Evolutionary conservation across 2,329 filamentous ascomycete genomes (phyloP).

Genomic region (Penicillium psychrosexuale): DNA sequence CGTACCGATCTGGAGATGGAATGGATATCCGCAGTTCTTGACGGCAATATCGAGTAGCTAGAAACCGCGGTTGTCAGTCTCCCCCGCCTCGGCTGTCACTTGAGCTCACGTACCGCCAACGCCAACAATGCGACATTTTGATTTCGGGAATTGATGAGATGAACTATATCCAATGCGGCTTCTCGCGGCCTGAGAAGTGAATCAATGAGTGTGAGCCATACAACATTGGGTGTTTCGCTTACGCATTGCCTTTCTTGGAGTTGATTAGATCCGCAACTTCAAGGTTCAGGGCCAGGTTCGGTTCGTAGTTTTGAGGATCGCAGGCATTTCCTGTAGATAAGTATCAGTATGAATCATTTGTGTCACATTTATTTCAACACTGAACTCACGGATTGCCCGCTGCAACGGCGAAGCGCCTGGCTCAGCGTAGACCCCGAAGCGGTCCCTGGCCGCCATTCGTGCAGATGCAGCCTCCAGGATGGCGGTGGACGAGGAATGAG

Average conservation of each 20-base stretch:
- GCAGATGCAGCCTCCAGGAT: slow-evolving; percentile 91
- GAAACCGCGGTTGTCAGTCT: slow-evolving; percentile 12
- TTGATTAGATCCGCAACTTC: slow-evolving; percentile 97
- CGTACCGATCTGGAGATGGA: slow-evolving; percentile 96
- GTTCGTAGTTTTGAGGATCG: slow-evolving; percentile 96
- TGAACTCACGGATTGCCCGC: slow-evolving; percentile 73
- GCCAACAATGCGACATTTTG: slow-evolving; percentile 90
- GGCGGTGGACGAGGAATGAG: slow-evolving; percentile 24
- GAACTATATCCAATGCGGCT: slow-evolving; percentile 87
- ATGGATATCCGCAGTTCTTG: slow-evolving; percentile 99
- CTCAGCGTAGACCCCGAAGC: slow-evolving; percentile 78
- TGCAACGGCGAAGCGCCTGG: slow-evolving; percentile 82
- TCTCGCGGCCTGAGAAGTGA: slow-evolving; percentile 66
- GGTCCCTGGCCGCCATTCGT: slow-evolving; percentile 90
- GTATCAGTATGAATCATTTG: slow-evolving; percentile 12
- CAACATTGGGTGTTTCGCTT: slow-evolving; percentile 31
- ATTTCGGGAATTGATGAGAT: slow-evolving; percentile 94
- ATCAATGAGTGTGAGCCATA: slow-evolving; percentile 25
- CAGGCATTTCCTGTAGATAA: slow-evolving; percentile 73
- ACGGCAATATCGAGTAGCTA: slow-evolving; percentile 95
- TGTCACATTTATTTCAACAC: not conserved
- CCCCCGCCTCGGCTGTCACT: slow-evolving; percentile 12
- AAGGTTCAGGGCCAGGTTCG: slow-evolving; percentile 91
- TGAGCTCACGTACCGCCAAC: slow-evolving; percentile 56
- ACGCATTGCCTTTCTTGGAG: slow-evolving; percentile 89